Conservation (phyloP, 202 grass and related monocot species). For the Setaria viridis region DNA sequence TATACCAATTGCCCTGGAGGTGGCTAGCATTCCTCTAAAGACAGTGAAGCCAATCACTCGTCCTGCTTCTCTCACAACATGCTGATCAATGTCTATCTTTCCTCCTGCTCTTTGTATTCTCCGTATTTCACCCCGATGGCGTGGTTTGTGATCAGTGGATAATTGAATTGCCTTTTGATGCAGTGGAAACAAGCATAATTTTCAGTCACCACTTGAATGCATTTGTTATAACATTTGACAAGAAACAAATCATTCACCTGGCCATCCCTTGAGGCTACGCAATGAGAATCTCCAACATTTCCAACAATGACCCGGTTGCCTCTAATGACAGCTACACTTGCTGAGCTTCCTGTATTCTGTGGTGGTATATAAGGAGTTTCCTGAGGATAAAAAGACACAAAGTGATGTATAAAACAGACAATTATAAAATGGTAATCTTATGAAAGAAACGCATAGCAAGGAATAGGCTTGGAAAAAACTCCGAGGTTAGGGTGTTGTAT, state of each 20-base stretch:
- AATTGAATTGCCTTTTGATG: constrained; percentile 38
- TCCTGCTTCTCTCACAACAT: neutral
- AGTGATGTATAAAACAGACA: constrained; percentile 5
- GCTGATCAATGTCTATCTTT: neutral
- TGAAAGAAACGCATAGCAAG: neutral
- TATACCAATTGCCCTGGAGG: constrained; percentile 49
- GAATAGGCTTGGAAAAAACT: constrained; percentile 7
- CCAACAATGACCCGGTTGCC: constrained; percentile 32
- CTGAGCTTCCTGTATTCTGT: constrained; percentile 26
- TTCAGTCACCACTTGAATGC: constrained; percentile 9
- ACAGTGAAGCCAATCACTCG: neutral
- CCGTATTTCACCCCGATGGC: neutral
- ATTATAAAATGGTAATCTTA: neutral
- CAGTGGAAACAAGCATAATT: constrained; percentile 10
- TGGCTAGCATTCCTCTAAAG: neutral
- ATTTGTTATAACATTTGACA: constrained; percentile 19
- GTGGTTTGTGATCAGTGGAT: constrained; percentile 41
- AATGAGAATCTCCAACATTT: constrained; percentile 53
- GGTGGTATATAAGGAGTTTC: neutral
- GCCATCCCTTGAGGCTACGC: constrained; percentile 39
- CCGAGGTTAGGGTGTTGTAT: neutral
- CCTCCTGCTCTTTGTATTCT: constrained; percentile 51
- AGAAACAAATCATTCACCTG: constrained; percentile 48
- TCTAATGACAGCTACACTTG: constrained; percentile 43
- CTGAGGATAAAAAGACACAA: neutral